Conservation (phyloP, 305 asterid genomes). For the Rubia peregrina region DNA sequence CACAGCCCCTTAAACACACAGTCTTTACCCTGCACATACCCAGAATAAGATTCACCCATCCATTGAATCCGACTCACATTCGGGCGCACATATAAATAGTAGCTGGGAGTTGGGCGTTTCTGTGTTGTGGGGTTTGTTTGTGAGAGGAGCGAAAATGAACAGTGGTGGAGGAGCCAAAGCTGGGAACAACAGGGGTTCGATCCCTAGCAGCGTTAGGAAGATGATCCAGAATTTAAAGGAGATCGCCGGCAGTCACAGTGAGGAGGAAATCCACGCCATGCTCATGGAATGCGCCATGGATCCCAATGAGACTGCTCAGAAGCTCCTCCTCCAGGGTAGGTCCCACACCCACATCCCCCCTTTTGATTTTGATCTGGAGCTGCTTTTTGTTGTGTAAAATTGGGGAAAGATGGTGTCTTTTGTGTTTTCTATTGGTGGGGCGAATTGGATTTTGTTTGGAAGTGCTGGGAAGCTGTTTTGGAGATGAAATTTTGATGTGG, state of each 20-base stretch:
- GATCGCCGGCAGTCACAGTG: constrained; percentile 80
- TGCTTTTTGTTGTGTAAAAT: constrained; percentile 2
- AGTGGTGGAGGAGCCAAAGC: constrained; percentile 32
- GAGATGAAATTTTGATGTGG: background rate
- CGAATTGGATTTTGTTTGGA: background rate
- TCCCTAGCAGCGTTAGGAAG: constrained; percentile 64
- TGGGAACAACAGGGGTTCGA: constrained; percentile 64
- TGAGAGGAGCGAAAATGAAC: constrained; percentile 35
- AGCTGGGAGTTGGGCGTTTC: background rate
- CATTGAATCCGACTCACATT: background rate
- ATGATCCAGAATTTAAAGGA: constrained; percentile 81
- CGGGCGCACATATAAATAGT: background rate
- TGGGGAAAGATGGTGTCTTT: background rate
- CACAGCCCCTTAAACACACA: background rate
- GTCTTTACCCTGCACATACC: background rate
- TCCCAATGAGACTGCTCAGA: constrained; percentile 88
- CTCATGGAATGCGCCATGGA: constrained; percentile 92
- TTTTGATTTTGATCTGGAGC: constrained; percentile 27
- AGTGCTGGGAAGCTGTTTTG: background rate
- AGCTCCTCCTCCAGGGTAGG: constrained; percentile 93
- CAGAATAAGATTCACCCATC: constrained; percentile 2
- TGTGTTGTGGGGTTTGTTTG: constrained; percentile 2
- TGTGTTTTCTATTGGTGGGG: background rate
- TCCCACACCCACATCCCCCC: constrained; percentile 10
- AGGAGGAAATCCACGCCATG: constrained; percentile 90